These are phyloP conservation scores for Jatropha multifida DNA, from an alignment of 441 rosid species.

Conservation along the genomic window DNA sequence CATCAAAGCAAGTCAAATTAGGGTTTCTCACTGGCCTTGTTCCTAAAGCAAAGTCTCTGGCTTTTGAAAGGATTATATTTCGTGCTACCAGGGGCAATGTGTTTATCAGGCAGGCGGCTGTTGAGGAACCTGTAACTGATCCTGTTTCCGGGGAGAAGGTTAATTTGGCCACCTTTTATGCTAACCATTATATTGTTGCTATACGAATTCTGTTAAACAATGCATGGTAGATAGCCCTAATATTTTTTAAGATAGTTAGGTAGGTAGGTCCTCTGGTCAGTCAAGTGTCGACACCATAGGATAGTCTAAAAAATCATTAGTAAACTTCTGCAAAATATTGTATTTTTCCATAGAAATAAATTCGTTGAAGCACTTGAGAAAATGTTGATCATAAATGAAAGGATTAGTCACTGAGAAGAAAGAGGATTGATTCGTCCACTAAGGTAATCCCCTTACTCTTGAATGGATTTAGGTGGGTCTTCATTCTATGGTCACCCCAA, in stretches of 20 bases:
- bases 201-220: neutral
- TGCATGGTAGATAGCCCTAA: neutral
- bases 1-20: conserved; percentile 84
- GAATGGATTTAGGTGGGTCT: neutral
- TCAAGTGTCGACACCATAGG: too few species aligned
- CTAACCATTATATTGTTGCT: neutral
- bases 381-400: too few species aligned
- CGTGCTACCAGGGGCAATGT: conserved; percentile 99
- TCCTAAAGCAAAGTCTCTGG: conserved; percentile 77
- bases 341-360: too few species aligned
- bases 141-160: conserved; percentile 92
- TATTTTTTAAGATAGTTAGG: neutral
- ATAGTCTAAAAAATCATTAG: too few species aligned
- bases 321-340: too few species aligned
- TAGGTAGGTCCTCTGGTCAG: too few species aligned
- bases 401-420: too few species aligned
- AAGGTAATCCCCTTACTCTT: neutral
- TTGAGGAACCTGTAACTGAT: conserved; percentile 78
- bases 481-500: neutral
- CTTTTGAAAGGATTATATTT: conserved; percentile 89
- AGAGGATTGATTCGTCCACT: neutral
- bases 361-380: too few species aligned
- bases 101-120: conserved; percentile 56
- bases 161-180: conserved; percentile 8
- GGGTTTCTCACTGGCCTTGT: conserved; percentile 86